Evolutionary conservation across 129 eudicot genomes (phyloP).

Genomic region (sunflower (Helianthus annuus)): HanXRQr2.0-SUNRISE NC_035442.2:169769869-169770368

Average conservation of each 20-base stretch:
- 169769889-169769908: conserved; percentile 58
- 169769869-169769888: conserved; percentile 70
- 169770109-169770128: conserved; percentile 15
- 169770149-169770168: conserved; percentile 25
- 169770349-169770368: no score
- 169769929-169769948: conserved; percentile 61
- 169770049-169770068: conserved; percentile 94
- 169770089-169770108: conserved; percentile 21
- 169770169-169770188: not conserved
- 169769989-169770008: conserved; percentile 92
- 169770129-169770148: conserved; percentile 13
- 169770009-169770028: conserved; percentile 83
- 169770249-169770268: conserved; percentile 27
- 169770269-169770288: conserved; percentile 5
- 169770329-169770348: no score
- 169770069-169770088: conserved; percentile 71
- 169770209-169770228: conserved; percentile 29
- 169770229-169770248: conserved; percentile 22
- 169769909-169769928: conserved; percentile 73
- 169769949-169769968: conserved; percentile 89
- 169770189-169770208: conserved; percentile 12
- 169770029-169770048: conserved; percentile 94
- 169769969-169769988: conserved; percentile 89
- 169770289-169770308: not conserved
- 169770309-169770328: not conserved